phyloP scores from a whole-genome alignment of 345 rosid species.

The Aquilaria malaccensis region DNA sequence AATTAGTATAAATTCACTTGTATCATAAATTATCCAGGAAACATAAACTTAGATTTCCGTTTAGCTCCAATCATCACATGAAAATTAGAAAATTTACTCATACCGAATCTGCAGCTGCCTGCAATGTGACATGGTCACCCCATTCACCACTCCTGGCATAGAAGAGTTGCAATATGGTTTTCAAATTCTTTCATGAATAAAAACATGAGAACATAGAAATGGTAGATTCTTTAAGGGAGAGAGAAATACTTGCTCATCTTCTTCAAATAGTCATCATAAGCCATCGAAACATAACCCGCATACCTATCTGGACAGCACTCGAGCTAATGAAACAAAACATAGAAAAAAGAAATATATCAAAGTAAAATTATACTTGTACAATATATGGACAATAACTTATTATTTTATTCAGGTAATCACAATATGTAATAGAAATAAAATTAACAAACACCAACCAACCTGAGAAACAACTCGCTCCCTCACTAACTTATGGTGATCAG shows the following conservation, averaged over 20 bases:
- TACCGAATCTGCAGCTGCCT: slow-evolving; percentile 69
- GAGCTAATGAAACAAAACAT: slow-evolving; percentile 26
- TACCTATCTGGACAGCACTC: slow-evolving; percentile 35
- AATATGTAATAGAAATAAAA: neutral
- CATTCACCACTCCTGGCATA: slow-evolving; percentile 48
- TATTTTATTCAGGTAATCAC: neutral
- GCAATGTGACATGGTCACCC: slow-evolving; percentile 73
- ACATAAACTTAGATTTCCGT: neutral
- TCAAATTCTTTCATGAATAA: too few relatives aligned
- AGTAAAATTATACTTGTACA: neutral
- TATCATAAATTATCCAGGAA: neutral
- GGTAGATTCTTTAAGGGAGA: slow-evolving; percentile 1
- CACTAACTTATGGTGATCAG: slow-evolving; percentile 63
- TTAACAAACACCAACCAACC: slow-evolving; percentile 26
- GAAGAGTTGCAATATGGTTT: slow-evolving; percentile 1
- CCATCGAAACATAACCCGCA: slow-evolving; percentile 52
- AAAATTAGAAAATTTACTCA: neutral
- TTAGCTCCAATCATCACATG: too few relatives aligned
- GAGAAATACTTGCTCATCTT: slow-evolving; percentile 45
- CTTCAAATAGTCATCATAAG: slow-evolving; percentile 48
- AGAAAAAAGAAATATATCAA: neutral
- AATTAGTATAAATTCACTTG: neutral
- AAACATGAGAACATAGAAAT: neutral
- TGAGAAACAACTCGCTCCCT: slow-evolving; percentile 62
- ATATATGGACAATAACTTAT: neutral